Percentiles rank a stretch among this genome's conserved stretches.
Conservation (phyloP, 768 basidiomycete genomes). For the Leucocoprinus sp. region DNA sequence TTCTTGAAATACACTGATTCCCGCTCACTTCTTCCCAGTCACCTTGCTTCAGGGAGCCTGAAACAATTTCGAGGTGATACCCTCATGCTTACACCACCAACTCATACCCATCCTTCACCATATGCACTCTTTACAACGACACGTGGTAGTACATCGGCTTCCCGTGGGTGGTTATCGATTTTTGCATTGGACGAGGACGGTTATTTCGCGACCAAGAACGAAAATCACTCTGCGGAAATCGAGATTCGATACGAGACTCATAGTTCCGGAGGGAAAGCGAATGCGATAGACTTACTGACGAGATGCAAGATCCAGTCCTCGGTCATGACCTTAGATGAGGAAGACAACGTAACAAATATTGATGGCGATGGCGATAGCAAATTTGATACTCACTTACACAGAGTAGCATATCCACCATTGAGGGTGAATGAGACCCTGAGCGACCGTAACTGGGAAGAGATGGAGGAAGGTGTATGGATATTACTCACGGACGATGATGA, state of each 20-base stretch:
- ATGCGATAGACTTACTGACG: conserved; percentile 36
- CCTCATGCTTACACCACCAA: conserved; percentile 32
- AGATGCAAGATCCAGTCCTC: conserved; percentile 17
- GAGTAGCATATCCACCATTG: neutral
- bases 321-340: neutral
- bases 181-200: conserved; percentile 35
- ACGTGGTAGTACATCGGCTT: conserved; percentile 28
- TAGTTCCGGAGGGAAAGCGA: conserved; percentile 44
- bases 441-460: neutral
- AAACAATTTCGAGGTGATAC: conserved; percentile 37
- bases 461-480: conserved; percentile 31
- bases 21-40: conserved; percentile 25
- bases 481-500: conserved; percentile 43
- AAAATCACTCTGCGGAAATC: conserved; percentile 12
- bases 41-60: conserved; percentile 2
- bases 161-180: conserved; percentile 35
- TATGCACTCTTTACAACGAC: conserved; percentile 39
- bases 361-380: conserved; percentile 12
- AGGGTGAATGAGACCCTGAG: neutral
- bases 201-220: conserved; percentile 16
- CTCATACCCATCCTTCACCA: conserved; percentile 26
- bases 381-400: neutral
- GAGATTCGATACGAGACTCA: conserved; percentile 34
- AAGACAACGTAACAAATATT: neutral
- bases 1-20: conserved; percentile 24